These are phyloP conservation scores for Gastrolobium villosum DNA, from an alignment of 306 rosid genomes.

Conservation along the genomic window DNA sequence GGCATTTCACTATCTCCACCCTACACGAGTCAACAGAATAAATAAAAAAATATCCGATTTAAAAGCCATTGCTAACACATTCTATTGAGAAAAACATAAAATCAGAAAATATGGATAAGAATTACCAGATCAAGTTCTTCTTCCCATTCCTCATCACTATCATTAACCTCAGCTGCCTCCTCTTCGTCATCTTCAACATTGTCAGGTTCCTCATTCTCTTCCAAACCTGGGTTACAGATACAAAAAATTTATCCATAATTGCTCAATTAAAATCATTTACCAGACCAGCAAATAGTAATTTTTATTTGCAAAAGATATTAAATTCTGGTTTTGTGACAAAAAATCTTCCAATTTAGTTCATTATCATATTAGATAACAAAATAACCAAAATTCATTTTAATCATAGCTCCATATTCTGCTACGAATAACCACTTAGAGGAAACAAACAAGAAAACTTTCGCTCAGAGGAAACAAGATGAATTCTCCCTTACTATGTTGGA, in stretches of 20 bases:
- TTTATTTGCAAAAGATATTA: conserved; percentile 3
- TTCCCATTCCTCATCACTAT: conserved; percentile 70
- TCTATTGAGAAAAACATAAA: conserved; percentile 25
- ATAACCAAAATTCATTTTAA: not conserved
- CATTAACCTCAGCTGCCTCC: conserved; percentile 65
- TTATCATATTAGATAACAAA: conserved; percentile 23
- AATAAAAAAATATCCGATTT: conserved; percentile 6
- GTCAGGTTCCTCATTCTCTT: conserved; percentile 62
- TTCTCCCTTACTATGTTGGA: conserved; percentile 19
- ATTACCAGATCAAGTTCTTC: conserved; percentile 70
- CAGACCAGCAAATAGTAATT: conserved; percentile 21
- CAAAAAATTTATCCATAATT: conserved; percentile 34
- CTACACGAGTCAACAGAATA: conserved; percentile 56
- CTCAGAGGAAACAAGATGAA: conserved; percentile 8
- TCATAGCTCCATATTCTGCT: not conserved
- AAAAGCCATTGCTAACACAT: conserved; percentile 31
- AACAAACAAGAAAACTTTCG: conserved; percentile 30
- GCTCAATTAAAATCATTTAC: conserved; percentile 18
- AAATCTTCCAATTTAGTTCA: conserved; percentile 25
- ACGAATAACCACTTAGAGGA: not conserved
- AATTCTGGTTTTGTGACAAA: conserved; percentile 26
- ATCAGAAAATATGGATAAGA: conserved; percentile 33
- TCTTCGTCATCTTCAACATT: conserved; percentile 67
- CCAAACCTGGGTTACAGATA: conserved; percentile 45
- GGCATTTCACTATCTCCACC: conserved; percentile 69